Conservation (phyloP, 1,139 yeast genomes). For the Kodamaea plutei region DNA sequence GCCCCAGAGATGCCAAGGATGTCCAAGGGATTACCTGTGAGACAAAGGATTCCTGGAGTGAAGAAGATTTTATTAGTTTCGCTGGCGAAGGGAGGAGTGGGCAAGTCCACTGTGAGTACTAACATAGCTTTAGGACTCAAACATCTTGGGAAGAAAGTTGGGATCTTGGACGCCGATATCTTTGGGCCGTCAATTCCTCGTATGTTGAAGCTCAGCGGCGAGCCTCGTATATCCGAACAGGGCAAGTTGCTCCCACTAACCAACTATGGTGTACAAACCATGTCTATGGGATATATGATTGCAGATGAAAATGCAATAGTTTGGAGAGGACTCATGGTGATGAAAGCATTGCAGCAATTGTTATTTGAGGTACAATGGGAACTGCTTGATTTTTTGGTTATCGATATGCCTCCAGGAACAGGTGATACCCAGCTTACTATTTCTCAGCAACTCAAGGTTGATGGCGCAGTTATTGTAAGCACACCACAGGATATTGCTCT, state of each 20-base stretch:
- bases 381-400: constrained; percentile 61
- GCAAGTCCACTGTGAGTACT: constrained; percentile 56
- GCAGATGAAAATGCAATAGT: constrained; percentile 69
- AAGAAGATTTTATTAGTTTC: constrained; percentile 62
- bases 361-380: constrained; percentile 81
- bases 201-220: constrained; percentile 59
- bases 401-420: constrained; percentile 92
- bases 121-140: constrained; percentile 66
- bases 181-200: constrained; percentile 84
- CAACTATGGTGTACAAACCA: constrained; percentile 78
- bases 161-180: constrained; percentile 74
- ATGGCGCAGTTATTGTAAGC: constrained; percentile 78
- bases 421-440: constrained; percentile 85
- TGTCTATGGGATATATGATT: constrained; percentile 87
- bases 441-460: constrained; percentile 70
- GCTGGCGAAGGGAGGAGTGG: constrained; percentile 82
- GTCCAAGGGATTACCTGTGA: constrained; percentile 51
- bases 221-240: constrained; percentile 52
- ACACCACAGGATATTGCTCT: constrained; percentile 88
- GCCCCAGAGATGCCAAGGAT: constrained; percentile 35
- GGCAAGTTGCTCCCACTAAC: constrained; percentile 65
- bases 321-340: constrained; percentile 86
- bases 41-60: constrained; percentile 57
- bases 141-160: constrained; percentile 53
- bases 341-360: constrained; percentile 81